These are phyloP conservation scores for Pseudoneurospora amorphoporcata DNA, from an alignment of 495 filamentous ascomycete genomes.

Conservation along the genomic window DNA sequence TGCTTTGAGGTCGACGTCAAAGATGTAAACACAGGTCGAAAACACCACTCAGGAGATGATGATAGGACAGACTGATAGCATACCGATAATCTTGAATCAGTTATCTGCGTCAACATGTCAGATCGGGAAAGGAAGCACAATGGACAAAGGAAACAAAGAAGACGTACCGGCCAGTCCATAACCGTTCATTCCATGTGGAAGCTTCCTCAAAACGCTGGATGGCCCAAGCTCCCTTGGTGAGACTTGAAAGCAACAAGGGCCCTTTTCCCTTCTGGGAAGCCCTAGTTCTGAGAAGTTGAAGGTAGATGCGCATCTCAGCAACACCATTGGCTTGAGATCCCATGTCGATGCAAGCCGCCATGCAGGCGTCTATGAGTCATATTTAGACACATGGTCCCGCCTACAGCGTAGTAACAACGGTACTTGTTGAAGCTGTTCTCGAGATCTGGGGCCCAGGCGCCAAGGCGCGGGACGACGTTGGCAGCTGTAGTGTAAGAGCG, in stretches of 20 bases:
- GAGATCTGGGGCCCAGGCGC: neutral
- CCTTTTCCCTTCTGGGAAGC: neutral
- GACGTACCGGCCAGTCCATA: neutral
- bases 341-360: constrained; percentile 14
- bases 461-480: constrained; percentile 4
- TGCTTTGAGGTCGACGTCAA: constrained; percentile 9
- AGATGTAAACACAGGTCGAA: constrained; percentile 9
- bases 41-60: neutral
- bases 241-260: neutral
- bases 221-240: neutral
- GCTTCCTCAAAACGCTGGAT: neutral
- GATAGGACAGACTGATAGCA: neutral
- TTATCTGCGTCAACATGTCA: neutral
- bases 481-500: neutral
- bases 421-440: neutral
- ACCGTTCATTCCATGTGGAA: neutral
- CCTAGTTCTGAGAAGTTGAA: constrained; percentile 12
- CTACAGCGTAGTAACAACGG: neutral
- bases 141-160: neutral
- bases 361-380: constrained; percentile 24
- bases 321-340: constrained; percentile 13
- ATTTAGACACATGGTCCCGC: constrained; percentile 22
- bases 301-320: constrained; percentile 7
- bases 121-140: neutral
- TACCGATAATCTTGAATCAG: neutral